Base-by-base conservation (phyloP, 768 basidiomycete genomes). In the Hericium erinaceus region DNA sequence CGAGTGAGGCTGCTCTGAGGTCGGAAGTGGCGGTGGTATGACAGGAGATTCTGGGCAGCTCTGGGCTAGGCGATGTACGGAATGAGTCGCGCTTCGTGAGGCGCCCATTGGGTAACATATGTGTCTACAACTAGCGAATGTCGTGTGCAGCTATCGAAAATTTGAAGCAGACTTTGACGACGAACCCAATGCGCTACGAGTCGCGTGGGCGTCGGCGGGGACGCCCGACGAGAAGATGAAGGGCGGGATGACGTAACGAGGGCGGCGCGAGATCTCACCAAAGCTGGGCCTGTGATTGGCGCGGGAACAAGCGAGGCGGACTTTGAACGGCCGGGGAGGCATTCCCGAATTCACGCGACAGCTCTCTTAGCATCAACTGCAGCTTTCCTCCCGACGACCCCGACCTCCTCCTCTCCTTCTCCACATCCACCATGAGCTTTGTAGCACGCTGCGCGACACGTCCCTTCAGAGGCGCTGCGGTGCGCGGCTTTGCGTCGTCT, bases 401-500 rank as follows among this genome's bases (percentile, higher is more conserved):
- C 20, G 28, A 20, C 49, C 33, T 38, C 33, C 33, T 39, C 37
- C 48, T 56, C 20, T 44, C 33, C 26, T 37, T 56, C 46, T 37
- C 39, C 39, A 16, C 33, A 24, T 24, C 39, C 20, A 38, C 26
- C 33, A 56, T 56, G 55, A 41, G 41, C n/a, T 48, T 39, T 15
- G 18, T 56, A 20, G 48, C 38, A 16, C 15, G 55, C 22, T 56
- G 22, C 37, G 48, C 57, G 22, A 40, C 39, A 26, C 61, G 38
- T 54, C 55, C 16, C 11, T 38, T 51, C 12, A 52, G 53, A 15
- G 46, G 54, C 9, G 11, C 53, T 2, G 49, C 55, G 11, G 39
- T 62, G 56, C 55, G 63, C 54, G 61, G 48, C 2, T 73, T 73
- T 57, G 67, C 70, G 22, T 68, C 68, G 1, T 71, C 70, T 6